These are phyloP conservation scores for Priceomyces carsonii DNA, from an alignment of 805 yeast genomes.

Conservation along the genomic window DNA sequence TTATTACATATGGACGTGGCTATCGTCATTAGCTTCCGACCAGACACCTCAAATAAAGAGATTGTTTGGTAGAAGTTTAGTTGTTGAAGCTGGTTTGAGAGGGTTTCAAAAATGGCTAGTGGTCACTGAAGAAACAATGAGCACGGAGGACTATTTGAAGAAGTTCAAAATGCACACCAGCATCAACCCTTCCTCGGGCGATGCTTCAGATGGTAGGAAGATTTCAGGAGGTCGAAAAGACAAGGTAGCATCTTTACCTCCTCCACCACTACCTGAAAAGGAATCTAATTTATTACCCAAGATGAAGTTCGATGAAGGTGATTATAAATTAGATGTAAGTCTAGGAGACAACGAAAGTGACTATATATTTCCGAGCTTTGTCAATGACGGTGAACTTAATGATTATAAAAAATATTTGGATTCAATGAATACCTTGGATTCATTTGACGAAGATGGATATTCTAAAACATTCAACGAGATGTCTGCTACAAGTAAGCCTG, in stretches of 20 bases:
- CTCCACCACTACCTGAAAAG: constrained; percentile 23
- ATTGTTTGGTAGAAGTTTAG: constrained; percentile 78
- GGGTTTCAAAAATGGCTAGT: constrained; percentile 81
- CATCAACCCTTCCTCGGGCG: constrained; percentile 1
- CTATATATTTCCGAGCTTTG: constrained; percentile 12
- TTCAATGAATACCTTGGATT: constrained; percentile 12
- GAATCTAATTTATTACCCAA: constrained; percentile 12
- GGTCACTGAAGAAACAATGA: constrained; percentile 64
- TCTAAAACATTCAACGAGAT: constrained; percentile 4
- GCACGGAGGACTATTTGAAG: constrained; percentile 31
- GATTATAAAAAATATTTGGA: constrained; percentile 25
- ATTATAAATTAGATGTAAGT: constrained; percentile 15
- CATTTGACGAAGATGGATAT: constrained; percentile 14
- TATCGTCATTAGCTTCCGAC: constrained; percentile 73
- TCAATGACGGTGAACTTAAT: constrained; percentile 12
- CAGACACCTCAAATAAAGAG: constrained; percentile 64
- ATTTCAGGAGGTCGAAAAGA: constrained; percentile 12
- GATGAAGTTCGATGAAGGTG: constrained; percentile 21
- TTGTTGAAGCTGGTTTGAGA: constrained; percentile 76
- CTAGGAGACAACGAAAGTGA: constrained; percentile 8
- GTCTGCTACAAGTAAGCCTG: constrained; percentile 1
- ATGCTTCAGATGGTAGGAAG: too few species aligned
- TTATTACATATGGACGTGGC: constrained; percentile 91
- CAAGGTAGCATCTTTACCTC: constrained; percentile 24
- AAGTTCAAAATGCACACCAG: constrained; percentile 16